Percentiles rank a stretch among this genome's conserved stretches.
These are phyloP conservation scores for Backusella sp. DNA, from an alignment of 192 early-diverging fungal species.

Conservation along the genomic window DNA sequence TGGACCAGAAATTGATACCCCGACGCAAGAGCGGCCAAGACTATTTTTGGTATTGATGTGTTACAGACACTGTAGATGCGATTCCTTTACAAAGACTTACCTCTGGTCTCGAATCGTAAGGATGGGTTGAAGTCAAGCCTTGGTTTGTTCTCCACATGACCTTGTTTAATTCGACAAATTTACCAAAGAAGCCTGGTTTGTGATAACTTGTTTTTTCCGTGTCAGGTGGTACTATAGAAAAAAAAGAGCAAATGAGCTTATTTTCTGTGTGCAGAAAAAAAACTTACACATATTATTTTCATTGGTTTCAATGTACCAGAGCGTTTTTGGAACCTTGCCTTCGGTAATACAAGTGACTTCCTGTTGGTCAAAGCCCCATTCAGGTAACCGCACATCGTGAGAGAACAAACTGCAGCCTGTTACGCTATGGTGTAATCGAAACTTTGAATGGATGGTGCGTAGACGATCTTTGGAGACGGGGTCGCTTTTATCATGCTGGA, in stretches of 20 bases:
- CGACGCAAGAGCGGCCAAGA: slow-evolving; percentile 86
- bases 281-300: slow-evolving; percentile 43
- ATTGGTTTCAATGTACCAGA: slow-evolving; percentile 83
- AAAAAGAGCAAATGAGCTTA: not conserved
- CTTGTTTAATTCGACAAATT: slow-evolving; percentile 87
- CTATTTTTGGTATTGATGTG: slow-evolving; percentile 17
- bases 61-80: too few relatives aligned
- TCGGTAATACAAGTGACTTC: slow-evolving; percentile 97
- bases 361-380: slow-evolving; percentile 92
- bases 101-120: slow-evolving; percentile 90
- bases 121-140: slow-evolving; percentile 88
- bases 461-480: slow-evolving; percentile 52
- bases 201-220: slow-evolving; percentile 61
- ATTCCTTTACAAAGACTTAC: slow-evolving; percentile 16
- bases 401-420: slow-evolving; percentile 87
- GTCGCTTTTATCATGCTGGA: slow-evolving; percentile 56
- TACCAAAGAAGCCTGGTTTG: slow-evolving; percentile 75
- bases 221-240: slow-evolving; percentile 52
- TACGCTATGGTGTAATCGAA: slow-evolving; percentile 75
- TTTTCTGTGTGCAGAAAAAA: not conserved
- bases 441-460: slow-evolving; percentile 68
- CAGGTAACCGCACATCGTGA: slow-evolving; percentile 78
- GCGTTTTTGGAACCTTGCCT: slow-evolving; percentile 61
- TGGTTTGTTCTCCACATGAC: slow-evolving; percentile 95
- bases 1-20: slow-evolving; percentile 93